These are phyloP conservation scores for Talaromyces sp. DNA, from an alignment of 2,329 filamentous ascomycete species.

Conservation along the genomic window DNA sequence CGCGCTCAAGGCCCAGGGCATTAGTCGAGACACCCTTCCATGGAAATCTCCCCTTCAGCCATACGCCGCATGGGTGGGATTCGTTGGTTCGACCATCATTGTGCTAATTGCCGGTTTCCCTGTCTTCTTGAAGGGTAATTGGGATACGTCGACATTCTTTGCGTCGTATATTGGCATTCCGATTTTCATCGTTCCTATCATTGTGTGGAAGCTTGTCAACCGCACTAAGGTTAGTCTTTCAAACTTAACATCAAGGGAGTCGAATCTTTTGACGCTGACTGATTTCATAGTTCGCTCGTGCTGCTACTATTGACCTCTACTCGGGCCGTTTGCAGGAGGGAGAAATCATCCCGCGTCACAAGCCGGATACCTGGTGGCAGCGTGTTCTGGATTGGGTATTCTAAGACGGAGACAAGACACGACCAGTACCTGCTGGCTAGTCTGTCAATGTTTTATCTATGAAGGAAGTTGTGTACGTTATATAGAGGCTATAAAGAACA, in stretches of 20 bases:
- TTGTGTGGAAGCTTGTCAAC: constrained; percentile 41
- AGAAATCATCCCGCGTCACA: constrained; percentile 24
- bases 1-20: constrained; percentile 34
- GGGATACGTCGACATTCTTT: constrained; percentile 33
- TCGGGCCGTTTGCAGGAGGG: constrained; percentile 32
- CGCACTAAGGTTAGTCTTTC: constrained; percentile 34
- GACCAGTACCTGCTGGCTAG: neutral
- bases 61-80: constrained; percentile 59
- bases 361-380: constrained; percentile 22
- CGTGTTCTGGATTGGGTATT: constrained; percentile 20
- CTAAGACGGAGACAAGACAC: neutral
- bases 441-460: too few relatives aligned
- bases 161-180: constrained; percentile 43
- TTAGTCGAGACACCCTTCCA: constrained; percentile 37
- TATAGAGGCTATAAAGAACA: neutral
- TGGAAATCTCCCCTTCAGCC: constrained; percentile 53
- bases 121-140: constrained; percentile 31
- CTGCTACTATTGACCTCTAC: constrained; percentile 30
- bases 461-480: neutral
- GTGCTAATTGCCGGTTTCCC: constrained; percentile 67
- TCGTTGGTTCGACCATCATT: constrained; percentile 57
- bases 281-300: constrained; percentile 23
- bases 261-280: constrained; percentile 12
- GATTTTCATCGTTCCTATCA: constrained; percentile 41
- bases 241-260: neutral